Evolutionary conservation across 305 asterid species (phyloP), one percentile per base, ranked within the genome.

Genomic region (Ruellia speciosa): DNA sequence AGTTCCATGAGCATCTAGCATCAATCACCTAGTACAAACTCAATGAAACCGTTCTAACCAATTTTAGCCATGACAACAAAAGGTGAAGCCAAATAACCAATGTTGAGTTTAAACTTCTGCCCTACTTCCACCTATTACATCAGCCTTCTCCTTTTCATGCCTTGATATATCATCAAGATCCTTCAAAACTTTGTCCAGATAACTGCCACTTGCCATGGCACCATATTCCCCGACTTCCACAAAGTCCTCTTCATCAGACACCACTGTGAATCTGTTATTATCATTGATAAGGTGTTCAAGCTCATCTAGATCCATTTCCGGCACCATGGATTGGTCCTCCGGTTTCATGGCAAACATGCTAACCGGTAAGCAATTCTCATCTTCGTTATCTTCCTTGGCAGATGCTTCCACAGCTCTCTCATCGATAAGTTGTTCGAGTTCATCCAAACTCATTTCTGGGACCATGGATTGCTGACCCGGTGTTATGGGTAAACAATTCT

Each of bases 301-400:
- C 43, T 59, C 62, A 48, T 66, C 66, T 56, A 66, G 33, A 34
- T 66, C 71, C 71, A 59, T 9, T 43, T 53, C 62, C 0, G 66
- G 71, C 11, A 61, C 71, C 65, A 66, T 66, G 37, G 71, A 35
- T 53, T 66, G 54, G 35, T 66, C 65, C 18, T 50, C 54, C 11
- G 31, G 33, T 17, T 16, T 33, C 15, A 33, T 19, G 9, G 50
- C 31, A 24, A 9, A 24, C 20, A 12, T 56, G 37, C 56, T 34
- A 33, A 0, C 54, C 53, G 8, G 31, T 24, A 24, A 24, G 31
- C 15, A 51, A 39, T 9, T n/a, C n/a, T n/a, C n/a, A n/a, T n/a
- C n/a, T n/a, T n/a, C n/a, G n/a, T n/a, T 0, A 8, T 31, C 34
- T 58, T 52, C 56, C n/a, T 66, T 60, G 10, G 52, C 40, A 7